phyloP scores from a whole-genome alignment of 164 flowering plant species.

The Macadamia tetraphylla region DNA sequence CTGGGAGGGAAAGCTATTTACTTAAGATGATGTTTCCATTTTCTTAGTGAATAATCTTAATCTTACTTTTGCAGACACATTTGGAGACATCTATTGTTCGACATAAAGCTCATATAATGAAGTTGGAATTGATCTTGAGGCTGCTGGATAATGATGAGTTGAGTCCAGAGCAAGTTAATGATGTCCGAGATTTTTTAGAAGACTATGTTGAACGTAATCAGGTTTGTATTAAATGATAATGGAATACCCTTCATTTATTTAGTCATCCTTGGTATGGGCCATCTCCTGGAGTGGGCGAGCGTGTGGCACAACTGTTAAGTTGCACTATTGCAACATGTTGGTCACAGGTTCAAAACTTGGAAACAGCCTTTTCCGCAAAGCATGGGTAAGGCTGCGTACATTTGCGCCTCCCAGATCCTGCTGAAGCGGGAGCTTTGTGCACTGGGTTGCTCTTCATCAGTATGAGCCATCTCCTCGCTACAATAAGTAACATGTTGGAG shows the following conservation, averaged over 20 bases:
- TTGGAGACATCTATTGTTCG: slow-evolving; percentile 81
- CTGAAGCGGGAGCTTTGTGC: too few relatives aligned
- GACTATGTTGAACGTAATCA: slow-evolving; percentile 99
- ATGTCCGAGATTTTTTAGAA: slow-evolving; percentile 87
- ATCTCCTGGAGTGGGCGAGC: background rate
- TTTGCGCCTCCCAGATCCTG: too few relatives aligned
- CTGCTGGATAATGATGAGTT: slow-evolving; percentile 93
- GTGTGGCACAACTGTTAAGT: too few relatives aligned
- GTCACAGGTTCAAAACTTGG: too few relatives aligned
- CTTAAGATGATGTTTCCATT: slow-evolving; percentile 2
- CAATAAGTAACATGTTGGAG: background rate
- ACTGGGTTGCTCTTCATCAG: too few relatives aligned
- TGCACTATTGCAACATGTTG: too few relatives aligned
- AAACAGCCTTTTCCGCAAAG: too few relatives aligned
- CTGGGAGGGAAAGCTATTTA: background rate
- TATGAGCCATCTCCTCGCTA: background rate
- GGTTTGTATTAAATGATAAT: slow-evolving; percentile 31
- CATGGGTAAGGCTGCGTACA: too few relatives aligned
- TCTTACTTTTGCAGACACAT: slow-evolving; percentile 57
- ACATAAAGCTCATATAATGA: slow-evolving; percentile 95
- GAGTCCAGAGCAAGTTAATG: slow-evolving; percentile 97
- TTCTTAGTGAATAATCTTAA: slow-evolving; percentile 1
- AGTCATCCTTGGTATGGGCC: background rate
- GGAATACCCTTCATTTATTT: background rate
- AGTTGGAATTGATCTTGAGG: slow-evolving; percentile 87